These are phyloP conservation scores for Phytophthora sp. DNA, from an alignment of 352 stramenopile genomes.

Conservation along the genomic window DNA sequence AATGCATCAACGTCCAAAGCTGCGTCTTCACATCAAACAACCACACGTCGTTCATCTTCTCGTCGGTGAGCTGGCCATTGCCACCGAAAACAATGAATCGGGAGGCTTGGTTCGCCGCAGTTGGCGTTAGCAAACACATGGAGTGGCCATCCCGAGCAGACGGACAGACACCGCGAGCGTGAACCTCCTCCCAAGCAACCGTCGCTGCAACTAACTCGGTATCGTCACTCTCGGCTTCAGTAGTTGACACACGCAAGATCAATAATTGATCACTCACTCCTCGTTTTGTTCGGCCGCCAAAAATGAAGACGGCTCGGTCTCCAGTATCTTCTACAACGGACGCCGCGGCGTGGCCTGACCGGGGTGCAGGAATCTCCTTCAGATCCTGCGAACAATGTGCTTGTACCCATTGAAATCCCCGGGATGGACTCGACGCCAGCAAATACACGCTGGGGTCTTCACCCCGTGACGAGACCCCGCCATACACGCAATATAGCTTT, in stretches of 20 bases:
- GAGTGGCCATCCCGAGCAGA: conserved; percentile 66
- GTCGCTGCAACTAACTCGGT: not conserved
- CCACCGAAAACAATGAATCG: conserved; percentile 67
- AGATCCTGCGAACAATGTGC: conserved; percentile 21
- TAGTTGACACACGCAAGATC: conserved; percentile 21
- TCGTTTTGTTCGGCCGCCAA: conserved; percentile 69
- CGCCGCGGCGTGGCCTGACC: conserved; percentile 63
- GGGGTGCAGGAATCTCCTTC: conserved; percentile 30
- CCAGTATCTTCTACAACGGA: conserved; percentile 21
- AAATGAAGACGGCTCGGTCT: conserved; percentile 42
- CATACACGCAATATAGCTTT: conserved; percentile 52
- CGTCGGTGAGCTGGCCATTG: conserved; percentile 70
- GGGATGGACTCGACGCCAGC: conserved; percentile 22
- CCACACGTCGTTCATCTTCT: conserved; percentile 80
- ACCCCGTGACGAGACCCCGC: conserved; percentile 60
- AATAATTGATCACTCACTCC: conserved; percentile 63
- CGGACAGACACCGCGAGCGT: conserved; percentile 31
- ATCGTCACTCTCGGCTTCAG: not conserved
- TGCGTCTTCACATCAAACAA: conserved; percentile 46
- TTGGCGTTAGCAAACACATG: conserved; percentile 46
- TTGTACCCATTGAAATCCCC: conserved; percentile 37
- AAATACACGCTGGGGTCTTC: conserved; percentile 61
- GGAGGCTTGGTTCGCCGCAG: not conserved
- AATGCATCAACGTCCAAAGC: conserved; percentile 50
- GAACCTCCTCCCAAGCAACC: conserved; percentile 42